Conservation (phyloP, 345 rosid genomes). For the Ceriops zippeliana region DNA sequence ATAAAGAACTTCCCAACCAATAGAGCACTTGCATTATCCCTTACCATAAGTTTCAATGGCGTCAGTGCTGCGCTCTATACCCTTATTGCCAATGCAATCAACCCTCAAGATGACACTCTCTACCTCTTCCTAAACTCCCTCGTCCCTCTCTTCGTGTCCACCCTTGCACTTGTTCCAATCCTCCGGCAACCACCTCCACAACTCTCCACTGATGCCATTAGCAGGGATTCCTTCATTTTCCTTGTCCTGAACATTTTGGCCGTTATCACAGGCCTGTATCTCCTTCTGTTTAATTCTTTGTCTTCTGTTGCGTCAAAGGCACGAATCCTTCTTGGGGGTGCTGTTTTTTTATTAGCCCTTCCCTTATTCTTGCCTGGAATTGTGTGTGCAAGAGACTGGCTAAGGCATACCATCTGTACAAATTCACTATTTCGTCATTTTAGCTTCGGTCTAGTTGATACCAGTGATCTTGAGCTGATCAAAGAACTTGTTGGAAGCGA, state of each 20-base stretch:
- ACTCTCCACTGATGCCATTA: conserved; percentile 25
- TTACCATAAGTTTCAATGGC: conserved; percentile 70
- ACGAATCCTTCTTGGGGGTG: conserved; percentile 48
- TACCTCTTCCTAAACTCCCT: conserved; percentile 62
- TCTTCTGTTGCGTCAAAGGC: conserved; percentile 36
- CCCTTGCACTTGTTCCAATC: conserved; percentile 49
- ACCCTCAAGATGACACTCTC: conserved; percentile 36
- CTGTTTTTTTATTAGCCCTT: conserved; percentile 42
- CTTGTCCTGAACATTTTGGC: conserved; percentile 51
- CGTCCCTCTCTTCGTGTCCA: conserved; percentile 48
- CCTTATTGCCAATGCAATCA: conserved; percentile 56
- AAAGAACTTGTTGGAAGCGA: conserved; percentile 40
- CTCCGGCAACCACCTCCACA: conserved; percentile 45
- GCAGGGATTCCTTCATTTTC: conserved; percentile 47
- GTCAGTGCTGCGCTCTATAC: conserved; percentile 73
- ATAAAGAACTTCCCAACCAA: conserved; percentile 60
- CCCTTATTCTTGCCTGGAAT: conserved; percentile 66
- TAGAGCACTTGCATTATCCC: conserved; percentile 65
- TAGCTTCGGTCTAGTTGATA: conserved; percentile 39
- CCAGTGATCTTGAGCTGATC: conserved; percentile 48
- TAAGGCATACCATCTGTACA: conserved; percentile 17
- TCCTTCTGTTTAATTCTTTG: conserved; percentile 50
- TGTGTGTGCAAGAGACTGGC: conserved; percentile 51
- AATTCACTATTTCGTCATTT: conserved; percentile 26
- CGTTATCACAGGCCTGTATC: conserved; percentile 60